Evolutionary conservation across 371 early-diverging fungal genomes (phyloP), one percentile per base, ranked within the genome.

Genomic region (Haplosporangium sp.): DNA sequence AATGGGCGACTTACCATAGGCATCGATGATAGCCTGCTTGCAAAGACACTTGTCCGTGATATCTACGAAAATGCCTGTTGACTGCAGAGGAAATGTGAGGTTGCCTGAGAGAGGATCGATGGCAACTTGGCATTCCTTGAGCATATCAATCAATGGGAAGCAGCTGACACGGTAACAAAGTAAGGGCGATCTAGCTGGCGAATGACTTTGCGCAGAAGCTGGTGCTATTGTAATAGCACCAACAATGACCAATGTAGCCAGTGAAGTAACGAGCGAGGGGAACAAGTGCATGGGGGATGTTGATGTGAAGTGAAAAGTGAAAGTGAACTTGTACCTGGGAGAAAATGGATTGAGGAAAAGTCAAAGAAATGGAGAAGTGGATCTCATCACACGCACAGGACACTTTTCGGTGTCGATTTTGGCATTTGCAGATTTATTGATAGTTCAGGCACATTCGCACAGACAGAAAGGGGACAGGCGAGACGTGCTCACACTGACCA

Each of bases 151-250:
- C 45, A 69, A 47, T 2, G 42, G 13, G 8, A 52, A 43, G 52
- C 69, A 69, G 18, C 42, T 56, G n/a, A 48, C 43, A 43, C 62
- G 57, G 58, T 40, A 61, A 23, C 69, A 69, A 20, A 63, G 50
- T 8, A 57, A 57, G 6, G 67, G 36, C 6, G 46, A 14, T 56
- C 36, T 29, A 9, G 13, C 21, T 16, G 54, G 18, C 29, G 20
- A 5, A 12, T 54, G 54, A 37, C 12, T 36, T 12, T 1, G 6
- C 1, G 36, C 54, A 54, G 36, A 21, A 54, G 54, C 6, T 9
- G 11, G 16, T 54, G 54, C 16, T 7, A 29, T 1, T 13, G 36
- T 10, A 12, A 36, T 11, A 54, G 16, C 16, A 16, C 10, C 10
- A 13, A 16, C 45, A 45, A 45, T 45, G 45, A 45, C 45, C 10